Evolutionary conservation across 2,329 filamentous ascomycete genomes (phyloP).

Genomic region (Cladosporium sp.): DNA sequence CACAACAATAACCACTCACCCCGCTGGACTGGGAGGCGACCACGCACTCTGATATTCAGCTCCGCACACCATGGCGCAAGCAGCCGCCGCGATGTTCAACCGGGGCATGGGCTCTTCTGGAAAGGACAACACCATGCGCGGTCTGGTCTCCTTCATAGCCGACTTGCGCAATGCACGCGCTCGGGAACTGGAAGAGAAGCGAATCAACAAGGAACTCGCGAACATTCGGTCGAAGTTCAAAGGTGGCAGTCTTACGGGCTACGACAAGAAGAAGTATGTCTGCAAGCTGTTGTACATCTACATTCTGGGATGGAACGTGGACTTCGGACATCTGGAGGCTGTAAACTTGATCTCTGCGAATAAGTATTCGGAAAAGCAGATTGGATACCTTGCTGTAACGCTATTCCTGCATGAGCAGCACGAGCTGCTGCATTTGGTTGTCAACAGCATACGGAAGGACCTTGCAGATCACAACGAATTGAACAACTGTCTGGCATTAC

Average conservation of each 20-base stretch:
- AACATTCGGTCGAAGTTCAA: conserved; percentile 99
- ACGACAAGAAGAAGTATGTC: conserved; percentile 99
- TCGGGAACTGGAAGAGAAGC: conserved; percentile 93
- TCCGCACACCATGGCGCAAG: conserved; percentile 15
- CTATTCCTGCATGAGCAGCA: conserved; percentile 96
- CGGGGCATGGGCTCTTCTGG: conserved; percentile 27
- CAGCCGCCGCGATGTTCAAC: conserved; percentile 34
- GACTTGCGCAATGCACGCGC: conserved; percentile 92
- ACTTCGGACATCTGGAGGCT: conserved; percentile 96
- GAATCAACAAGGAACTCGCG: conserved; percentile 98
- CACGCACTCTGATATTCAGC: neutral
- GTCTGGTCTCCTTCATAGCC: conserved; percentile 96
- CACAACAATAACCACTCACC: neutral
- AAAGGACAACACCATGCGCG: conserved; percentile 43
- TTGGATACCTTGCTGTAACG: conserved; percentile 95
- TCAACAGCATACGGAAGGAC: conserved; percentile 98
- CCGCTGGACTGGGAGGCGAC: neutral
- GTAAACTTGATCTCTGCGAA: conserved; percentile 94
- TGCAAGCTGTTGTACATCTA: conserved; percentile 99
- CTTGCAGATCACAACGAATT: conserved; percentile 91
- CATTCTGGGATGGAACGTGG: conserved; percentile 97
- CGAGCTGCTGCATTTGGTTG: conserved; percentile 89
- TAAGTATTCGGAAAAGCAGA: conserved; percentile 99
- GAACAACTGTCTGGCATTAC: conserved; percentile 92
- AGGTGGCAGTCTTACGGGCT: conserved; percentile 77